phyloP scores from a whole-genome alignment of 169 alveolate genomes.

The Plasmodium billcollinsi region DNA sequence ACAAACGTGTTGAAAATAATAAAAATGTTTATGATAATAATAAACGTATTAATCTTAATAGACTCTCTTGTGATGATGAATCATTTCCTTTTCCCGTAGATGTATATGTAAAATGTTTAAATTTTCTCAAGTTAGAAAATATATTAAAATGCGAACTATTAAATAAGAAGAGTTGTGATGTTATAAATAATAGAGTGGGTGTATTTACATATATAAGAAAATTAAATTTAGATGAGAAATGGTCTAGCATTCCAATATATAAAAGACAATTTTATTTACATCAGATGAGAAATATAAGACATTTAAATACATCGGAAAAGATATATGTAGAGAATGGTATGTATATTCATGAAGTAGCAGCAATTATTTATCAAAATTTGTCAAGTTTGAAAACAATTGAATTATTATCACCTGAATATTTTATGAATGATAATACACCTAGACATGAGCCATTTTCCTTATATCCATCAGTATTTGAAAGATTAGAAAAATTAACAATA shows the following conservation, averaged over 20 bases:
- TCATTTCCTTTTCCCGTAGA: conserved; percentile 55
- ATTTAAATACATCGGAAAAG: conserved; percentile 65
- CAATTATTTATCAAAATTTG: conserved; percentile 72
- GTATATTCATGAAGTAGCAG: conserved; percentile 76
- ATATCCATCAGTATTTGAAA: conserved; percentile 59
- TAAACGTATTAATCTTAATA: neutral
- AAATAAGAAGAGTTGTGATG: conserved; percentile 37
- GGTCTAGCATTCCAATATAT: conserved; percentile 67
- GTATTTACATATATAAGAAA: conserved; percentile 61
- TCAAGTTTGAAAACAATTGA: conserved; percentile 61
- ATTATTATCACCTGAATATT: conserved; percentile 70
- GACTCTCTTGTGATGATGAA: neutral
- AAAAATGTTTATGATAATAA: neutral
- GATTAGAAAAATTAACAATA: conserved; percentile 63
- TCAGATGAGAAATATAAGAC: conserved; percentile 68
- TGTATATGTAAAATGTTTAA: conserved; percentile 49
- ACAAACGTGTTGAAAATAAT: neutral
- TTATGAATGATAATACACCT: conserved; percentile 75
- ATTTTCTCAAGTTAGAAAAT: conserved; percentile 37
- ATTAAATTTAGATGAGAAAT: conserved; percentile 45
- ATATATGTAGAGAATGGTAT: conserved; percentile 67
- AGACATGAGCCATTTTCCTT: conserved; percentile 73
- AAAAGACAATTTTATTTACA: conserved; percentile 74
- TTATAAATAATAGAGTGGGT: conserved; percentile 48
- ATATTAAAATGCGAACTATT: conserved; percentile 52